These are phyloP conservation scores for Colletotrichum eleusines DNA, from an alignment of 2,329 filamentous ascomycete genomes.

Conservation along the genomic window DNA sequence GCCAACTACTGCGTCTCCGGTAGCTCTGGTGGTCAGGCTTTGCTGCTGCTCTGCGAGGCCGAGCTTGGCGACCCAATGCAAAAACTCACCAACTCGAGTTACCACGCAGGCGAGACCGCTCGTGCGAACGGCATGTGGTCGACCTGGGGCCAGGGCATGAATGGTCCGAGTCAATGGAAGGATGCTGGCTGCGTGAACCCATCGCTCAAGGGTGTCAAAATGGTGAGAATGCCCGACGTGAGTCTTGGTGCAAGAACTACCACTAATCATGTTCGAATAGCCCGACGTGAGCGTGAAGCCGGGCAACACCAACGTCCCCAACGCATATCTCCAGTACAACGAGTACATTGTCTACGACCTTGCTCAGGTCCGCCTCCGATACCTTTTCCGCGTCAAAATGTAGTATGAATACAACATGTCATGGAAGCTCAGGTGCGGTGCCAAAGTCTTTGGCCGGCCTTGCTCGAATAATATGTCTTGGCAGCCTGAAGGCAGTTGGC, in stretches of 20 bases:
- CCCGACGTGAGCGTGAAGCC: constrained; percentile 63
- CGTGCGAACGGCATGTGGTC: constrained; percentile 70
- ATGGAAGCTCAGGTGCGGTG: neutral
- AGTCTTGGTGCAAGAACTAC: neutral
- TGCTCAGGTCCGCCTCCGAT: constrained; percentile 76
- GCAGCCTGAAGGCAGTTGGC: neutral
- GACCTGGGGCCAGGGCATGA: constrained; percentile 77
- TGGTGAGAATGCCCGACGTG: constrained; percentile 62
- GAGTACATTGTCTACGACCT: constrained; percentile 81
- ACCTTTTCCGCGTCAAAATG: constrained; percentile 74
- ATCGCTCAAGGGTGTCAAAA: constrained; percentile 74
- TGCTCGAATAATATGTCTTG: neutral
- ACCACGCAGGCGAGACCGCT: constrained; percentile 73
- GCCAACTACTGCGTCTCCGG: constrained; percentile 78
- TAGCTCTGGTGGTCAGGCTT: constrained; percentile 74
- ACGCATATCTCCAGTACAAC: constrained; percentile 72
- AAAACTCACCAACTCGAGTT: constrained; percentile 68
- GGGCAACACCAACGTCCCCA: constrained; percentile 59
- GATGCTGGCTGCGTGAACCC: constrained; percentile 77
- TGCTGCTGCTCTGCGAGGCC: constrained; percentile 87
- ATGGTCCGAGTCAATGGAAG: constrained; percentile 78
- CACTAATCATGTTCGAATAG: constrained; percentile 49
- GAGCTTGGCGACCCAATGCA: constrained; percentile 80
- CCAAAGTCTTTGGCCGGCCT: too few species aligned
- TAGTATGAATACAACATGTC: constrained; percentile 26